Evolutionary conservation across 306 rosid species (phyloP).

Genomic region (Vigna hirtella): DNA sequence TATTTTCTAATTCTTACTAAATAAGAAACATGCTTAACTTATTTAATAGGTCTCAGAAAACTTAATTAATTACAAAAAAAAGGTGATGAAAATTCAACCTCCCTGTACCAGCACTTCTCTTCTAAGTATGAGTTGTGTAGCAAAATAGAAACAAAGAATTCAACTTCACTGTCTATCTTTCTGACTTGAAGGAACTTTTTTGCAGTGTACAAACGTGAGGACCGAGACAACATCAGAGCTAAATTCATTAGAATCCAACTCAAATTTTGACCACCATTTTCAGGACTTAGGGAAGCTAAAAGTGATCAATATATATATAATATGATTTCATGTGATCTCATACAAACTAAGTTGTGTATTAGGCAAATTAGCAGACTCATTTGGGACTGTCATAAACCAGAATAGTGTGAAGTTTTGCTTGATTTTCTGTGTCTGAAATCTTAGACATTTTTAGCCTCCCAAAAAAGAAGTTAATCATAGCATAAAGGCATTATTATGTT

Average conservation of each 20-base stretch:
- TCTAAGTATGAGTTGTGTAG: conserved; percentile 15
- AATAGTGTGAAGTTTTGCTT: conserved; percentile 11
- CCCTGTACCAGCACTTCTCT: neutral
- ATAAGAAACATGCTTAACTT: neutral
- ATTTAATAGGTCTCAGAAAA: neutral
- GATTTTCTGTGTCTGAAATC: conserved; percentile 2
- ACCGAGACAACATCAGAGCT: conserved; percentile 36
- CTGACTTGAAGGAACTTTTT: conserved; percentile 46
- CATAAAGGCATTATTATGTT: neutral
- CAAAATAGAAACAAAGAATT: conserved; percentile 41
- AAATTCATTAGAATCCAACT: conserved; percentile 42
- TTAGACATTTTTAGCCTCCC: conserved; percentile 9
- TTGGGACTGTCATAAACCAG: neutral
- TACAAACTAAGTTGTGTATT: neutral
- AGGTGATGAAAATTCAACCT: neutral
- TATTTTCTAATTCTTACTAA: neutral
- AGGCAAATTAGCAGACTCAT: neutral
- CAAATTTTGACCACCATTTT: conserved; percentile 39
- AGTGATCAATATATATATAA: neutral
- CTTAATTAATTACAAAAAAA: neutral
- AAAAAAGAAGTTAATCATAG: neutral
- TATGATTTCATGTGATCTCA: conserved; percentile 1
- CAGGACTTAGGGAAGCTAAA: conserved; percentile 28
- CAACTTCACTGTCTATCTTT: conserved; percentile 46
- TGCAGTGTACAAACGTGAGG: conserved; percentile 35